phyloP scores from a whole-genome alignment of 345 rosid species.

The Corchorus capsularis region DNA sequence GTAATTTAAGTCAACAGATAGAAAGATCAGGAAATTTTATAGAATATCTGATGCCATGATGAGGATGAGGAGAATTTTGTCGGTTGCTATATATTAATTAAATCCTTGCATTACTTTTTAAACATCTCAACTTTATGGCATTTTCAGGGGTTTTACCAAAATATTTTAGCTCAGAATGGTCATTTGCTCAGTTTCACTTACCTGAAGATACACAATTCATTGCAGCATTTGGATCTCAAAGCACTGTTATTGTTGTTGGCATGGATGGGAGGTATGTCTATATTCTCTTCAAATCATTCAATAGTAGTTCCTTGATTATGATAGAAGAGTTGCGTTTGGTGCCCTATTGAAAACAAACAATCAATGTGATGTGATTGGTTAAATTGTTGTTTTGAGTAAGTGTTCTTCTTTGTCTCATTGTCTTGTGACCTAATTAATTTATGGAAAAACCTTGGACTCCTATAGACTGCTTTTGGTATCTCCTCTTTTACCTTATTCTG shows the following conservation, averaged over 20 bases:
- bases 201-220: constrained; percentile 71
- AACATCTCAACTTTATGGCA: constrained; percentile 6
- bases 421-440: neutral
- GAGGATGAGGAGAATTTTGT: neutral
- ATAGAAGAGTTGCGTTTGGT: neutral
- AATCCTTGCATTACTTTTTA: constrained; percentile 5
- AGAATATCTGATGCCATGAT: neutral
- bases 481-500: neutral
- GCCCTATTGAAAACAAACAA: neutral
- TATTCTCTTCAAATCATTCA: constrained; percentile 1
- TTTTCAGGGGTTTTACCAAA: constrained; percentile 79
- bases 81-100: neutral
- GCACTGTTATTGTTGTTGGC: constrained; percentile 69
- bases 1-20: neutral
- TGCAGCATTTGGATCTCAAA: constrained; percentile 86
- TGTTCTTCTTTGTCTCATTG: neutral
- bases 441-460: neutral
- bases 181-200: constrained; percentile 84
- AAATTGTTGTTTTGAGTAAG: neutral
- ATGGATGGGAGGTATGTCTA: constrained; percentile 76
- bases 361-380: neutral
- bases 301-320: neutral
- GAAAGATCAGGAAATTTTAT: neutral
- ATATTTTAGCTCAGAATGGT: constrained; percentile 98
- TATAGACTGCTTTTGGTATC: neutral